Base-by-base conservation (phyloP, 805 yeast genomes). In the Yarrowia osloensis region DNA sequence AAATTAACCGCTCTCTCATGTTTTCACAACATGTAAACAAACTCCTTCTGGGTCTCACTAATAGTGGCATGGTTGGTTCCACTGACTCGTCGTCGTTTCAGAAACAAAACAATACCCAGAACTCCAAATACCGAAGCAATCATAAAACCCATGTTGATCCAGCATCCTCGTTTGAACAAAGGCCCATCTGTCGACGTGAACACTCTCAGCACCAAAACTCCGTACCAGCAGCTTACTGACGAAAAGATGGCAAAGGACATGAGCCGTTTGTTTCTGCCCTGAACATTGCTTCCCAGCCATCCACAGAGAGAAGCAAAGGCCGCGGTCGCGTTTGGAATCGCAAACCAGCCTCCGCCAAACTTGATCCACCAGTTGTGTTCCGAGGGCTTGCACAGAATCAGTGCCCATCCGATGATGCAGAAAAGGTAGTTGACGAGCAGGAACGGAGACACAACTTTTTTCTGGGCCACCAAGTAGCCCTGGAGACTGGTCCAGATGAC, bases 71-170 rank as follows among this genome's bases (percentile, higher is more conserved):
- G 50, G 6, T 44, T 44, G 1, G 50, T 24, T 24, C 50, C 50
- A 6, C n/a, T 15, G 31, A 24, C 4, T 13, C 50, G 9, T 24
- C 50, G 28, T 21, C 29, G n/a, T 17, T 46, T 46, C 52, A 46
- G 8, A n/a, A 46, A 46, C 4, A 46, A 15, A 1, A 26, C 52
- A 9, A 46, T n/a, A 8, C 35, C 52, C 6, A 46, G 33, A 2
- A n/a, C 15, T 9, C 52, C 52, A 28, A 46, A 46, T 3, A 46
- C 52, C 3, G 52, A 24, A 3, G 33, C 52, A n/a, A 46, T 46
- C 52, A 46, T 46, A 33, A 46, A 46, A 2, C 52, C 52, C 52
- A 26, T 46, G 13, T 46, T 46, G 33, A 46, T 46, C 52, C 49
- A 44, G 21, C 21, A 15, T 26, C 52, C 52, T 28, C 49, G 19